A percentile compares a stretch with the other conserved stretches of the same genome.
Conservation (phyloP, 2,329 filamentous ascomycete genomes). For the Aspergillus fructus region DNA sequence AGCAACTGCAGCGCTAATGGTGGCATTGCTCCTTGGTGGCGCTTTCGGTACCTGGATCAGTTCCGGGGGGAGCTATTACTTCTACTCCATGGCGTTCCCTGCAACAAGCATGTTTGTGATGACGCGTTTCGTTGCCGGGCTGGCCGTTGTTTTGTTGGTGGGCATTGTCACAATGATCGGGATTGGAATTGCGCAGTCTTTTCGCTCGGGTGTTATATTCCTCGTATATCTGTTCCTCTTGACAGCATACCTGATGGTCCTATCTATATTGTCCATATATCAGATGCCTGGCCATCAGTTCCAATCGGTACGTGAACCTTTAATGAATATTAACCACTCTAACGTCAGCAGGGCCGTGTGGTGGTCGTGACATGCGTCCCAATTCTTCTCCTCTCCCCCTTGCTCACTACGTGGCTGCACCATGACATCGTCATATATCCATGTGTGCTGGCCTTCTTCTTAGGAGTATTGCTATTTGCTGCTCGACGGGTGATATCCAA, state of each 20-base stretch:
- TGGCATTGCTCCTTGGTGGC: slow-evolving; percentile 58
- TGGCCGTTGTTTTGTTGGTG: slow-evolving; percentile 51
- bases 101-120: slow-evolving; percentile 56
- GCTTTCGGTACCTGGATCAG: slow-evolving; percentile 63
- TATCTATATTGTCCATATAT: slow-evolving; percentile 51
- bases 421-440: slow-evolving; percentile 59
- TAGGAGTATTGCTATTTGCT: slow-evolving; percentile 51
- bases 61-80: slow-evolving; percentile 61
- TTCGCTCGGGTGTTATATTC: slow-evolving; percentile 54
- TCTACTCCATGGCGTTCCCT: slow-evolving; percentile 55
- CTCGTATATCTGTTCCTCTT: slow-evolving; percentile 58
- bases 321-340: neutral
- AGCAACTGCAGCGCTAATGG: slow-evolving; percentile 58
- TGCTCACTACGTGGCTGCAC: slow-evolving; percentile 53
- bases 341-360: slow-evolving; percentile 44
- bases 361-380: slow-evolving; percentile 57
- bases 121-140: slow-evolving; percentile 49
- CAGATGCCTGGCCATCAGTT: slow-evolving; percentile 53
- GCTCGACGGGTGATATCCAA: slow-evolving; percentile 53
- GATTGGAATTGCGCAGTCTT: slow-evolving; percentile 46
- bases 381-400: slow-evolving; percentile 55
- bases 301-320: slow-evolving; percentile 37
- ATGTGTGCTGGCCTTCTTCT: slow-evolving; percentile 52
- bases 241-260: slow-evolving; percentile 55
- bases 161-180: slow-evolving; percentile 54